Evolutionary conservation across 371 early-diverging fungal species (phyloP).

Genomic region (Mucor irregularis): DNA sequence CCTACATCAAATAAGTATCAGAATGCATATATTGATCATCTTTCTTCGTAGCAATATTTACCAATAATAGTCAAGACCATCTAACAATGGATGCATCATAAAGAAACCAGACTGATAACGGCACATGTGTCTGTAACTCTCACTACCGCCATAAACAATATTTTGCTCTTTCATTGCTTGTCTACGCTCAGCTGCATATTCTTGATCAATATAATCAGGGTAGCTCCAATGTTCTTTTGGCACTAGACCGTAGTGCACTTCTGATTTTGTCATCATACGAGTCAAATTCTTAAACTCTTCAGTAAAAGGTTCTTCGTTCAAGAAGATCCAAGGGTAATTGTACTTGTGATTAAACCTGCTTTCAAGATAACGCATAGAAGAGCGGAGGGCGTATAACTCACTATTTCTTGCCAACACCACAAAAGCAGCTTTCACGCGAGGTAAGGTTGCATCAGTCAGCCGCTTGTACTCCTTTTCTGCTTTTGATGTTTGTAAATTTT

Average conservation of each 20-base stretch:
- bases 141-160: conserved; percentile 82
- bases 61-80: conserved; percentile 94
- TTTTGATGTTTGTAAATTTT: neutral
- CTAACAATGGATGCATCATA: conserved; percentile 76
- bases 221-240: conserved; percentile 77
- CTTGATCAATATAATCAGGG: conserved; percentile 81
- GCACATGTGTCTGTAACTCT: conserved; percentile 96
- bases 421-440: conserved; percentile 59
- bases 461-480: conserved; percentile 26
- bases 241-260: conserved; percentile 51
- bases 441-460: conserved; percentile 19
- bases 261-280: conserved; percentile 50
- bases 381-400: conserved; percentile 70
- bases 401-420: conserved; percentile 71
- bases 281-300: conserved; percentile 71
- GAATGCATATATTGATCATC: conserved; percentile 43
- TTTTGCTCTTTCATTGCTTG: conserved; percentile 57
- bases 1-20: conserved; percentile 80
- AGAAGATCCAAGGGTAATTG: conserved; percentile 89
- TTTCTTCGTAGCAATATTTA: conserved; percentile 51
- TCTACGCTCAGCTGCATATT: conserved; percentile 59
- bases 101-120: conserved; percentile 87
- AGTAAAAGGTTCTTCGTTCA: conserved; percentile 84
- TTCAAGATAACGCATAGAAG: conserved; percentile 77
- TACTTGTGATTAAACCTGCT: conserved; percentile 78